These are phyloP conservation scores for Phytopythium cucurbitacearum DNA, from an alignment of 352 stramenopile species.

Conservation along the genomic window DNA sequence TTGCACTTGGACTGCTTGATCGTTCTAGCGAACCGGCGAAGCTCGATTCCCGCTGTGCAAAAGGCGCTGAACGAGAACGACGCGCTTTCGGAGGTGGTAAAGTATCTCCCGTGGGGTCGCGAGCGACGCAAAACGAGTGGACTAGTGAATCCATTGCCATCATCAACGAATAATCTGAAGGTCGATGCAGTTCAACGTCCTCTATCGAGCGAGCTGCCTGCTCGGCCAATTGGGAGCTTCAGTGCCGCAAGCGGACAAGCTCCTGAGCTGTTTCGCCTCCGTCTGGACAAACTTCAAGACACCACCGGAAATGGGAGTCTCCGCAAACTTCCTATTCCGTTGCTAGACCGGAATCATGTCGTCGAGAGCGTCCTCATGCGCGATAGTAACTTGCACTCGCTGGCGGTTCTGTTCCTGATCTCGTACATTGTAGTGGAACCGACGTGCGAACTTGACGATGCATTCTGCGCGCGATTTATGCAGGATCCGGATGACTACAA, in stretches of 20 bases:
- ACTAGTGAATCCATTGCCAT: no score
- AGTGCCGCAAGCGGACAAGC: neutral
- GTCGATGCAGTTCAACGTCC: neutral
- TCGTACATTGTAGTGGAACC: conserved; percentile 29
- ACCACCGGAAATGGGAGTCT: neutral
- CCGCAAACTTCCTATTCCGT: neutral
- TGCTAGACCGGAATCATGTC: neutral
- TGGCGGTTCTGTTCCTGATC: conserved; percentile 21
- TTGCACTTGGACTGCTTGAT: conserved; percentile 36
- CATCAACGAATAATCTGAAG: no score
- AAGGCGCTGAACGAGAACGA: conserved; percentile 17
- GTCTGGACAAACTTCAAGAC: neutral
- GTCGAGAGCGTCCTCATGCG: neutral
- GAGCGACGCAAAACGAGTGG: neutral
- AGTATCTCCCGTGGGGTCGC: neutral
- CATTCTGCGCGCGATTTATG: conserved; percentile 29
- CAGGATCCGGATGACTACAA: neutral
- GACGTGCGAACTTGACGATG: conserved; percentile 30
- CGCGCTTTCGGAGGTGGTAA: neutral
- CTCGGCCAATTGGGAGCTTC: conserved; percentile 1
- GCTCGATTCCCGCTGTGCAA: conserved; percentile 19
- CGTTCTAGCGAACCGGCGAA: conserved; percentile 24
- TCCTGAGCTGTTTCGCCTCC: neutral
- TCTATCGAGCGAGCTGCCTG: neutral
- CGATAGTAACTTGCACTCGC: conserved; percentile 14